Base-by-base conservation (phyloP, 169 alveolate genomes). In the Plasmodium knowlesi region DNA sequence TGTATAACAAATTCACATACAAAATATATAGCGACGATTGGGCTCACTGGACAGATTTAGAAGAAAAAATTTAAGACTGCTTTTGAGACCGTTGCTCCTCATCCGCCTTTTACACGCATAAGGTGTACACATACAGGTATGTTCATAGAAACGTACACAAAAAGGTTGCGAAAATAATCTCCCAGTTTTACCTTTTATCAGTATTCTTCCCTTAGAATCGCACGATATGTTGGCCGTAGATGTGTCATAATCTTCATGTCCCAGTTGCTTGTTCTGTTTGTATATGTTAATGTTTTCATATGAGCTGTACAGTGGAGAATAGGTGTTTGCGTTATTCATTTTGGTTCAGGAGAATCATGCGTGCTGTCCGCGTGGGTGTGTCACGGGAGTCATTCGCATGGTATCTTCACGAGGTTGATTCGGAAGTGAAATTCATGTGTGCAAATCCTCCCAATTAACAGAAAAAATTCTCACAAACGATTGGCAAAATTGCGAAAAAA, bases 211-310 rank as follows among this genome's bases (percentile, higher is more conserved):
- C 32, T 43, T 89, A n/a, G 94, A 57, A 46, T 54, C 94, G 50
- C 94, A 89, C 39, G 94, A 89, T 72, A 89, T 89, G 46, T 80
- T 89, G 34, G 76, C 88, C 41, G 83, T 89, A 61, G 94, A 89
- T 9, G 83, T 61, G n/a, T 79, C 94, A 34, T 34, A 54, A 79
- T 89, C 61, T 37, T 84, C 83, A 14, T 79, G 90, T 19, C 43
- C 71, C 30, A 67, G 19, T 79, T 79, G 78, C 57, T 37, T 78
- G 46, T 79, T 89, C 37, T 41, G 78, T 37, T 89, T 89, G 54
- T 89, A 89, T 89, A 89, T 89, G 19, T 89, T 78, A 78, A 89
- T 80, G 72, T 89, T 89, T 89, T 89, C 94, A 80, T 89, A 57
- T 14, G 94, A 89, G 43, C 90, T 79, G 57, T 43, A 89, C 43